These are phyloP conservation scores for Cladosporium velox DNA, from an alignment of 2,329 filamentous ascomycete species.

Conservation along the genomic window DNA sequence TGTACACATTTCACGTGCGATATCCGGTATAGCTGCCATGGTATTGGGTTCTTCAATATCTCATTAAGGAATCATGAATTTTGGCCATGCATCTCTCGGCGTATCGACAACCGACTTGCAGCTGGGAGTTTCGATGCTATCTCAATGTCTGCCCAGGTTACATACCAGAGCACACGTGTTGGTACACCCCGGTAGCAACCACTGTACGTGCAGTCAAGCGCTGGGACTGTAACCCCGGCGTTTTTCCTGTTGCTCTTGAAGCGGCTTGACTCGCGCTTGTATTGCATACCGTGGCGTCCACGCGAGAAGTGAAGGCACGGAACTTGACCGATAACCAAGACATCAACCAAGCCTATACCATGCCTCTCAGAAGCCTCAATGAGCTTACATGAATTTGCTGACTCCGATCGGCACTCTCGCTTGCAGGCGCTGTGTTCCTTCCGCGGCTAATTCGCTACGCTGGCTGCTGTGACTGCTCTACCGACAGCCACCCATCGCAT, in stretches of 20 bases:
- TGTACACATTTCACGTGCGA: neutral
- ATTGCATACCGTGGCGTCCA: slow-evolving; percentile 1
- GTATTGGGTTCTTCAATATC: neutral
- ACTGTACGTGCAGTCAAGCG: neutral
- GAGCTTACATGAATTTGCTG: neutral
- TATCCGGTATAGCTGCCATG: neutral
- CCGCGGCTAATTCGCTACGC: neutral
- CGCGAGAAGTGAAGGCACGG: neutral
- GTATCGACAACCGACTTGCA: neutral
- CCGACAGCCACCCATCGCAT: slow-evolving; percentile 12
- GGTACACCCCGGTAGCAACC: neutral
- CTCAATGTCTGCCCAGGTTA: neutral
- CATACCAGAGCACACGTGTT: neutral
- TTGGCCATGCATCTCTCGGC: neutral
- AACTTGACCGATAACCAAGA: slow-evolving; percentile 12
- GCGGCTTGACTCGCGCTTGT: slow-evolving; percentile 7
- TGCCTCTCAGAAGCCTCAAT: neutral
- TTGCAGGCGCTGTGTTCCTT: neutral
- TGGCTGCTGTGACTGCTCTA: slow-evolving; percentile 1
- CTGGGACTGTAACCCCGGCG: neutral
- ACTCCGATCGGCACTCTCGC: neutral
- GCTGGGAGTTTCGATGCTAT: neutral
- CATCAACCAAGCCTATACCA: neutral
- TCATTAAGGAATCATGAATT: neutral
- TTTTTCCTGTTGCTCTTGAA: neutral